These are phyloP conservation scores for Graphium sp. DNA, from an alignment of 2,329 filamentous ascomycete species.

Conservation along the genomic window DNA sequence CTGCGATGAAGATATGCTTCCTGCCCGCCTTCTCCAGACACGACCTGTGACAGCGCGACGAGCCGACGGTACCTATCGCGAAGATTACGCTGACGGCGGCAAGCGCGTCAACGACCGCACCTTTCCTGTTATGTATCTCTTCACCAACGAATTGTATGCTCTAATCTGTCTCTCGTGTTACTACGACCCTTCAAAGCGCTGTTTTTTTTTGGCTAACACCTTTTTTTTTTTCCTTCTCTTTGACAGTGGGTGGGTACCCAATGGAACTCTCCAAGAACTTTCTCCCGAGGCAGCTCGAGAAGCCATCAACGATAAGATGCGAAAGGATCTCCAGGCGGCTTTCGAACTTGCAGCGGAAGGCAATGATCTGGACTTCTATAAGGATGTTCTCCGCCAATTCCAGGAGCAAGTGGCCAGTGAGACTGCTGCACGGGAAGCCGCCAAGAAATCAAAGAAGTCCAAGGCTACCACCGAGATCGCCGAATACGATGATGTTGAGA, in stretches of 20 bases:
- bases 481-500: slow-evolving; percentile 13
- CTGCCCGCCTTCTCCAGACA: slow-evolving; percentile 54
- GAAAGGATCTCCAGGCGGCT: slow-evolving; percentile 62
- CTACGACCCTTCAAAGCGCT: too few relatives aligned
- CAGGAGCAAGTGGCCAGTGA: too few relatives aligned
- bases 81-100: slow-evolving; percentile 74
- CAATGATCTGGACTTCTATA: slow-evolving; percentile 68
- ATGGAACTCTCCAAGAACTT: slow-evolving; percentile 65
- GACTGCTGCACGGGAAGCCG: slow-evolving; percentile 35
- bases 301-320: slow-evolving; percentile 57
- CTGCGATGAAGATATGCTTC: slow-evolving; percentile 88
- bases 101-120: slow-evolving; percentile 74
- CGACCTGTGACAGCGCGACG: slow-evolving; percentile 74
- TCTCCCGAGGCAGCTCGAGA: slow-evolving; percentile 55
- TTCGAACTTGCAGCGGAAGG: slow-evolving; percentile 67
- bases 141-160: slow-evolving; percentile 91
- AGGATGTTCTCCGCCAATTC: slow-evolving; percentile 57
- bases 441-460: slow-evolving; percentile 28
- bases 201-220: background rate
- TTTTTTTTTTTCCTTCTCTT: slow-evolving; percentile 1
- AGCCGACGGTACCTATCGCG: slow-evolving; percentile 71
- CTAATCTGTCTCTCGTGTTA: slow-evolving; percentile 1
- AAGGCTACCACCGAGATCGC: slow-evolving; percentile 20
- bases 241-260: slow-evolving; percentile 74
- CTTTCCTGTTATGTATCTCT: slow-evolving; percentile 88